phyloP scores from a whole-genome alignment of 768 basidiomycete genomes.

The Solioccasus polychromus region DNA sequence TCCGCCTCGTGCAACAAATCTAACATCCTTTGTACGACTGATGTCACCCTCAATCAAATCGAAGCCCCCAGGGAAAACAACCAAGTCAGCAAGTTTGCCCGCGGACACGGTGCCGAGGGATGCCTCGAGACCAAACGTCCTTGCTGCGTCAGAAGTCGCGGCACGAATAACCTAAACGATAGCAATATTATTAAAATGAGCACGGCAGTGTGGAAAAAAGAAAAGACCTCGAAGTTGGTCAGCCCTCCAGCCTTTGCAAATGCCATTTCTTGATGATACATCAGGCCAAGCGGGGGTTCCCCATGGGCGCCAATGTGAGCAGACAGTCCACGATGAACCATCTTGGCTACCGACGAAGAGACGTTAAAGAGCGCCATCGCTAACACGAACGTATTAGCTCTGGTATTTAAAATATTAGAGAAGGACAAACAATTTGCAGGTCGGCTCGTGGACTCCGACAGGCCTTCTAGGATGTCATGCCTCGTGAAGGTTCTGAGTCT shows the following conservation, averaged over 20 bases:
- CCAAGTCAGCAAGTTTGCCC: conserved; percentile 70
- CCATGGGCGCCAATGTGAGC: conserved; percentile 75
- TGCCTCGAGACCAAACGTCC: conserved; percentile 57
- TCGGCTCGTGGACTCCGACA: conserved; percentile 60
- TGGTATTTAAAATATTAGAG: not conserved
- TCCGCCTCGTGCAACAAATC: conserved; percentile 63
- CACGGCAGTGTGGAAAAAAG: not conserved
- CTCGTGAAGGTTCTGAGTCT: conserved; percentile 63
- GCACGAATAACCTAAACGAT: conserved; percentile 56
- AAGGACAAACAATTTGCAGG: conserved; percentile 52
- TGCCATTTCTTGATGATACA: conserved; percentile 74
- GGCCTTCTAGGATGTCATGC: conserved; percentile 58
- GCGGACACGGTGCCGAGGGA: conserved; percentile 61
- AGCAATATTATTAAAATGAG: not conserved
- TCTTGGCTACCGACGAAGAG: conserved; percentile 62
- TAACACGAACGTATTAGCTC: conserved; percentile 21
- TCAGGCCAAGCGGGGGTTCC: conserved; percentile 67
- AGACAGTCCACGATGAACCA: conserved; percentile 61
- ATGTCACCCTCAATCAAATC: conserved; percentile 57
- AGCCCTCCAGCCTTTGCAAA: conserved; percentile 64
- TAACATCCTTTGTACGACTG: conserved; percentile 46
- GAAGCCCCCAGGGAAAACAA: conserved; percentile 61
- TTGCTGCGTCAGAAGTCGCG: conserved; percentile 64
- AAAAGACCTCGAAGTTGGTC: conserved; percentile 61
- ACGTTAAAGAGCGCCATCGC: conserved; percentile 69